A percentile compares a stretch with the other conserved stretches of the same genome.
phyloP scores from a whole-genome alignment of 345 rosid genomes.

The Eucalyptus camaldulensis region DNA sequence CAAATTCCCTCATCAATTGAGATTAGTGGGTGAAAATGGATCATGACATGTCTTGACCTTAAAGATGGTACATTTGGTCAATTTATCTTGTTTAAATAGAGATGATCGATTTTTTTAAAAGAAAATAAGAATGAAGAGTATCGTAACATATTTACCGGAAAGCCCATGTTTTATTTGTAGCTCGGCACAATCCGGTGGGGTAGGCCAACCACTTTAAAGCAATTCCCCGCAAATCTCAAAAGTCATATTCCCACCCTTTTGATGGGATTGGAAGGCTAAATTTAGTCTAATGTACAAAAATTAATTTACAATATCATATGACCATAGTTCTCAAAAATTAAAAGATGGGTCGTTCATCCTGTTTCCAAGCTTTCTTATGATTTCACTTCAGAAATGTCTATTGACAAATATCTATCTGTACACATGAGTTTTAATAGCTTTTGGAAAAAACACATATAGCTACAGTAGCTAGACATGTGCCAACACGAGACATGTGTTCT shows the following conservation, averaged over 20 bases:
- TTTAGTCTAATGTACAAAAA: no score
- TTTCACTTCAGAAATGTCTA: no score
- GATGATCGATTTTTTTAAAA: not conserved
- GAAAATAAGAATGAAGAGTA: not conserved
- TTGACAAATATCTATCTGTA: not conserved
- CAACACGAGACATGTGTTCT: no score
- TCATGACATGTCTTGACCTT: not conserved
- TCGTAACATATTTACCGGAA: not conserved
- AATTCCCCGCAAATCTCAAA: not conserved
- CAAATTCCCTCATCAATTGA: not conserved
- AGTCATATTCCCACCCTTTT: not conserved
- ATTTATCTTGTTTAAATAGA: no score
- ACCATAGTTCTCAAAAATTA: no score
- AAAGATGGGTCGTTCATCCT: no score
- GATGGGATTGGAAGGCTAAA: not conserved
- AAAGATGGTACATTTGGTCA: not conserved
- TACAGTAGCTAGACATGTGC: no score
- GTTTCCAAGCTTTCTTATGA: no score
- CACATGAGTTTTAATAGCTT: not conserved
- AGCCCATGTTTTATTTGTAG: not conserved
- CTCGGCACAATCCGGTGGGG: not conserved
- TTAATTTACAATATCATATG: no score
- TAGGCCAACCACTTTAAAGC: not conserved
- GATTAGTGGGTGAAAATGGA: no score
- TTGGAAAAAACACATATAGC: accelerated